Base-by-base conservation (phyloP, 768 basidiomycete genomes). In the Wakefieldia striispora region DNA sequence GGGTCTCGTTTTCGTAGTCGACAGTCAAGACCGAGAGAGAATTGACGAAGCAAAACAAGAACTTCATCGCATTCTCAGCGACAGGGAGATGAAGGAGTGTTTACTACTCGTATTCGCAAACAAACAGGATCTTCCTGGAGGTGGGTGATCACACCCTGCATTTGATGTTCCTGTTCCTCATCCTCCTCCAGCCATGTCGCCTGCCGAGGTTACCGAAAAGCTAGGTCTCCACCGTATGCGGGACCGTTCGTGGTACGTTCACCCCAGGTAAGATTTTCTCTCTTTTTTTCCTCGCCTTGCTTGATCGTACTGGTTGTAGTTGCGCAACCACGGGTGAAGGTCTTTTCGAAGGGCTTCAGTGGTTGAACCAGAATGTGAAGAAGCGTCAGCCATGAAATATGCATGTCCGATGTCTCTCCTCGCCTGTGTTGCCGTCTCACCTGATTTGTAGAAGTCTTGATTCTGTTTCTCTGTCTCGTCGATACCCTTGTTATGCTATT, bases 61-160 rank as follows among this genome's bases (percentile, higher is more conserved):
- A 72, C 75, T 98, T 24, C 95, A 97, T 64, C 83, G 94, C 53
- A 97, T 98, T 73, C 76, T 98, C 70, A 88, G 89, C 58, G 95
- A 98, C 69, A 77, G 95, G 54, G 95, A 98, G 72, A 97, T 98
- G 95, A 93, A 91, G 72, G 95, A 97, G 57, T 97, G 95, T 67
- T 69, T 98, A 47, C 67, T 98, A 64, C 86, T 98, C 52, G 95
- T 98, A n/a, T 98, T 98, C 71, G 95, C 95, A 29, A 98, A 98
- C 75, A 98, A 98, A 75, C 95, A 98, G 72, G 95, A 98, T 80
- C 73, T 98, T 59, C 93, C 93, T 8, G 93, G 91, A 70, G 95
- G 95, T 95, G 60, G 59, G 84, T 75, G 8, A 16, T 44, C 6
- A 8, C 10, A 37, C 17, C 10, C n/a, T 23, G 20, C 19, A 3